Evolutionary conservation across 768 basidiomycete genomes (phyloP), one percentile per base, ranked within the genome.

Genomic region (Scleroderma bovista): DNA sequence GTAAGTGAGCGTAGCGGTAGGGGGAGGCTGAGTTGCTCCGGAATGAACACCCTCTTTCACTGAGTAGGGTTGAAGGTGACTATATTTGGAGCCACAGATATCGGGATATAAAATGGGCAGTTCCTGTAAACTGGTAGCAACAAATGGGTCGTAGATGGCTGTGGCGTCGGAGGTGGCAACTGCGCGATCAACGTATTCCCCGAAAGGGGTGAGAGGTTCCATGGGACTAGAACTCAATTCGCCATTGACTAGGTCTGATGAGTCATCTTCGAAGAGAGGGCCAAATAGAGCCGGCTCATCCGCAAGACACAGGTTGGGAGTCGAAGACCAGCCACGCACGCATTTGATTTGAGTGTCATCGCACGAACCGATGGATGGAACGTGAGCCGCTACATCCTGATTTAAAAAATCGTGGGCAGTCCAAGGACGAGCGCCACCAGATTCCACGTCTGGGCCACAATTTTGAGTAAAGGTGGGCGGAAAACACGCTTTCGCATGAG

Each of bases 401-500:
- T 64, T 55, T 41, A 56, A 52, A 44, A 52, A 53, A 31, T 57
- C 58, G 67, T 37, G 57, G 58, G 48, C 60, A 65, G 53, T 63
- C 68, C 69, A 71, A 71, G 48, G 22, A 23, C 16, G 22, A 45
- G 23, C 17, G 24, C 39, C 44, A 22, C 15, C 33, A 17, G 55
- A 45, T 19, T 36, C 24, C 57, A 60, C 61, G 20, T 60, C 56
- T 15, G 43, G 43, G 51, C 24, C 41, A 45, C 48, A 33, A 40
- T 45, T 46, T 32, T 50, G 38, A 3, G 37, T 24, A 26, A 67
- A 61, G 32, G 64, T 61, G 86, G 87, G 87, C 84, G 86, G 84
- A 83, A 83, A 77, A 75, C 83, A 83, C 81, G 84, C 83, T 79
- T 88, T 76, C 79, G 83, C 84, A 83, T 72, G 83, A 69, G 77